Base-by-base conservation (phyloP, 1,284 basidiomycete genomes). In the Apiotrichum montevideense region DNA sequence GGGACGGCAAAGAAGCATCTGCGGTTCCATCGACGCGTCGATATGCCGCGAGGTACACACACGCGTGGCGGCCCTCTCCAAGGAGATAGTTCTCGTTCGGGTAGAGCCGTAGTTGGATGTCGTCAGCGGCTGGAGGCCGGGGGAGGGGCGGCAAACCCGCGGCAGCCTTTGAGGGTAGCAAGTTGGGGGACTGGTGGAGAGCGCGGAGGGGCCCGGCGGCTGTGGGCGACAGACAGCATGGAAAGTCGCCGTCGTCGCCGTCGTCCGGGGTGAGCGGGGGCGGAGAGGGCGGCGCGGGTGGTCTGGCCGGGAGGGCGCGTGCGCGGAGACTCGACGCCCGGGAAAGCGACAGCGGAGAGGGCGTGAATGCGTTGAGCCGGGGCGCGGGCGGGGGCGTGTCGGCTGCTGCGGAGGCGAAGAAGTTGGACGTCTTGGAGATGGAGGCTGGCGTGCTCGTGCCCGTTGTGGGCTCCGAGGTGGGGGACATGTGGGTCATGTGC, bases 11-110 rank as follows among this genome's bases (percentile, higher is more conserved):
- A 21, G 21, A 21, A 21, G 21, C 21, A 21, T 21, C 21, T 21
- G 21, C 21, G 21, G 21, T 21, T 21, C 21, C 21, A 21, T 21
- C 21, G 3, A 39, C 15, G 21, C 59, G 47, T 41, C 64, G 67
- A 64, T 74, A 79, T 8, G 71, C 62, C 13, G 73, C 75, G 32
- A 80, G 70, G 54, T 74, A 79, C 11, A 79, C 79, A 32, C 61
- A 64, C 6, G 79, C 77, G 58, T 78, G 77, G 14, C 78, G 61
- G 0, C 79, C 79, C 52, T 76, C 70, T 34, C 79, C 79, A 15
- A 80, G 68, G 6, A 76, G 64, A 55, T 73, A 75, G 0, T 62
- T 56, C 2, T 68, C 63, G 3, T 65, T 63, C 4, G 72, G 67
- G 11, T 61, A 48, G 3, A 79, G 57, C 4, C 77, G 69, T 6